Evolutionary conservation across 371 early-diverging fungal species (phyloP), one percentile per base, ranked within the genome.

Genomic region (Chytridium lagenaria): DNA sequence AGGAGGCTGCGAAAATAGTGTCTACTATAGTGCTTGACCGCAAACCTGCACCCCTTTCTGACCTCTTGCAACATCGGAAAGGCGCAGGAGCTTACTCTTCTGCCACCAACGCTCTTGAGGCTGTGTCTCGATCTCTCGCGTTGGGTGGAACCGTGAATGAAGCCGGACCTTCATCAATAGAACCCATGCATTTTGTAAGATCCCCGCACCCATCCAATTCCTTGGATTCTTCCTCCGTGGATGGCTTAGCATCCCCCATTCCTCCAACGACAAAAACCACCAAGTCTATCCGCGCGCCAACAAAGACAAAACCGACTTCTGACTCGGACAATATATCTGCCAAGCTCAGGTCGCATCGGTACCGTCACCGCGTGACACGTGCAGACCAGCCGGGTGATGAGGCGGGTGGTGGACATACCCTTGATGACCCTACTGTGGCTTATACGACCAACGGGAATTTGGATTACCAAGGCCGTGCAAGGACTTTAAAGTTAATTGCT

Each of bases 381-480:
- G 55, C 55, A 7, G n/a, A 52, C 26, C 55, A 26, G 26, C 26
- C 12, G 5, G n/a, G 55, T 5, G 26, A 52, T 26, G n/a, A 12
- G 26, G 55, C 55, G n/a, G 55, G 26, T 15, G 23, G 44, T 7
- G 44, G 12, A 7, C 44, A 44, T 44, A 44, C 19, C 12, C 12
- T 44, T 19, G 44, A 52, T 52, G 5, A 10, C 55, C 5, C 55
- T 15, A 23, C 55, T 22, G 55, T 52, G 5, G 16, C 55, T 52
- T 52, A 52, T 23, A 22, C 5, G 5, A 52, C 55, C 7, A 71
- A 71, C 52, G 59, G 49, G 15, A 71, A 76, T 50, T 33, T 71
- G 59, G 72, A 68, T 26, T 71, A 76, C 30, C 68, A 71, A 40
- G 67, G 68, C 1, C 40, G 74, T 1, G 71, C 71, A 49, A 57